Evolutionary conservation across 2,329 filamentous ascomycete species (phyloP), one percentile per base, ranked within the genome.

Genomic region (Sporothrix luriei): DNA sequence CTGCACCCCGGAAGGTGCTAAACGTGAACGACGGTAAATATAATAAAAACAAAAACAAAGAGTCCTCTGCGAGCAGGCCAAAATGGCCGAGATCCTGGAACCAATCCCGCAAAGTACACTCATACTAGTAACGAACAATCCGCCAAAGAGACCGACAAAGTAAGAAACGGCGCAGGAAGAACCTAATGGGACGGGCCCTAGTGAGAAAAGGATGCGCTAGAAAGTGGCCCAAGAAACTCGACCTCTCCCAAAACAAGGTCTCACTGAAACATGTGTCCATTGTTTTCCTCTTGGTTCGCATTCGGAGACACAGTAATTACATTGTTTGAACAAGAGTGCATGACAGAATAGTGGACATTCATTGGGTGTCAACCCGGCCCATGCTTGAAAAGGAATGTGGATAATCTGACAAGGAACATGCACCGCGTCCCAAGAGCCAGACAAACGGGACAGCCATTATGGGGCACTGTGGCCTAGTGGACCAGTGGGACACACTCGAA

Each of bases 1-100:
- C 38, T 61, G 55, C 55, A 59, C 38, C 33, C 55, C 55, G 43
- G n/a, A 61, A 59, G 33, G 33, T 43, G 55, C 55, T 19, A 59
- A 33, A 43, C 19, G 19, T 13, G 54, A 19, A 21, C 3, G 2
- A 2, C 13, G 40, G 10, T 4, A 33, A 33, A 33, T 6, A 6
- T n/a, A n/a, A n/a, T n/a, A n/a, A n/a, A n/a, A n/a, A n/a, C n/a
- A n/a, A n/a, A n/a, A n/a, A n/a, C n/a, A n/a, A n/a, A n/a, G n/a
- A n/a, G n/a, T 33, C 11, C 40, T n/a, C 16, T 19, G 48, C 16
- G 3, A 29, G 26, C 52, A 55, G 10, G 52, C 2, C 19, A 43
- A 21, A 43, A 61, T 14, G 3, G 55, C 2, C n/a, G 43, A 61
- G 38, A 61, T 21, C n/a, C 38, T 43, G n/a, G 10, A 11, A 43